Base-by-base conservation (phyloP, 2,329 filamentous ascomycete species). In the Pestalotiopsis fici region DNA sequence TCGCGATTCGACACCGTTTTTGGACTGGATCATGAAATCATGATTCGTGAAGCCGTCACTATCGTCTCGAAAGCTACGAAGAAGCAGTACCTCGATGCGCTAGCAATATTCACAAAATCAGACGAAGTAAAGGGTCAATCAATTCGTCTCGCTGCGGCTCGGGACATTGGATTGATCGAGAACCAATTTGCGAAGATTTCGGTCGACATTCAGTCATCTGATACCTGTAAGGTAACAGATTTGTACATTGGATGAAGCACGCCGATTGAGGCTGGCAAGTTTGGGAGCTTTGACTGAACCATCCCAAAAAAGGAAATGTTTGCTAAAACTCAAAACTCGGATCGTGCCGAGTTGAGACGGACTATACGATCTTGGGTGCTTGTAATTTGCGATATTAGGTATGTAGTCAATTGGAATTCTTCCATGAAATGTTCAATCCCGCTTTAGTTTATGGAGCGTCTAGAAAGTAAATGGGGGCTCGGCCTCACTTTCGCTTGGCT, bases 251-350 rank as follows among this genome's bases (percentile, higher is more conserved):
- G 25, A 35, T 27, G n/a, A 35, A 37, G 59, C 15, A n/a, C n/a
- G n/a, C n/a, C n/a, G n/a, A n/a, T n/a, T n/a, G n/a, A n/a, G n/a
- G 21, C 15, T 35, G 35, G 27, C 25, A 21, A 23, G 6, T 15
- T 5, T 15, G 4, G 37, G 6, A n/a, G 5, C 59, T 13, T 39
- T 18, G 18, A 23, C 5, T 7, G n/a, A 12, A 35, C 35, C 31
- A 60, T 60, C 4, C 59, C 59, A 11, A 60, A 60, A n/a, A n/a
- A 12, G 60, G 60, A 27, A 63, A 63, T 47, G 60, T 63, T 50
- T 63, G 60, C 60, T 63, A 35, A 63, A 63, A 25, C 60, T 23
- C 35, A 35, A 43, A 63, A 50, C 60, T 63, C 60, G 60, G 60
- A 7, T 11, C 27, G 59, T 37, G 27, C 59, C 59, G 59, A 37